phyloP scores from a whole-genome alignment of 345 rosid species.

The Litchi chinensis region DNA sequence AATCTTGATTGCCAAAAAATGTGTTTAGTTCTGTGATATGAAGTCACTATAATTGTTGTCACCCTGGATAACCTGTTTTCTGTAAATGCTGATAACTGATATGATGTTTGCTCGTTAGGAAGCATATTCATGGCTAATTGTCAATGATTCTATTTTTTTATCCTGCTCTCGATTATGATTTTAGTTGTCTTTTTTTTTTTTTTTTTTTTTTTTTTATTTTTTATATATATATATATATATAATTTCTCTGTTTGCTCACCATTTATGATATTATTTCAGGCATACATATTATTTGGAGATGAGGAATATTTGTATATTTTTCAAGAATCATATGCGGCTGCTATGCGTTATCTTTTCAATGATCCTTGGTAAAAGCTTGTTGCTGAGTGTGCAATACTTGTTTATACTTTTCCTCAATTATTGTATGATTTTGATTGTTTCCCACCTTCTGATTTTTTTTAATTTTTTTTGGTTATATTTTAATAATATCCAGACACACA shows the following conservation, averaged over 20 bases:
- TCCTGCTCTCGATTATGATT: not conserved
- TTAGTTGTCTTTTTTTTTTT: slow-evolving; percentile 10
- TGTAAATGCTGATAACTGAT: not conserved
- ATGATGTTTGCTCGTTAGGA: not conserved
- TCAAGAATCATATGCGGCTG: slow-evolving; percentile 94
- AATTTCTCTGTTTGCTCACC: not conserved
- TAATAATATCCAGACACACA: too few relatives aligned
- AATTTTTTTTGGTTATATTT: not conserved
- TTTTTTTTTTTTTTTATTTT: too few relatives aligned
- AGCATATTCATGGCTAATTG: not conserved
- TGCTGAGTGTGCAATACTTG: slow-evolving; percentile 29
- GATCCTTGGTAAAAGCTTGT: slow-evolving; percentile 89
- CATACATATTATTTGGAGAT: slow-evolving; percentile 90
- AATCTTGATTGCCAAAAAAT: not conserved
- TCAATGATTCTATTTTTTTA: not conserved
- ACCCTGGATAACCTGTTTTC: not conserved
- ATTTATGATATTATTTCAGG: slow-evolving; percentile 53
- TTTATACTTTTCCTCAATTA: slow-evolving; percentile 23
- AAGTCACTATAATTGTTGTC: not conserved
- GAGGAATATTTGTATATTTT: slow-evolving; percentile 91
- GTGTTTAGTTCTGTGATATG: not conserved
- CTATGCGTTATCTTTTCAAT: slow-evolving; percentile 82
- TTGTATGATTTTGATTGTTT: slow-evolving; percentile 4
- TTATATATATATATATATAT: too few relatives aligned
- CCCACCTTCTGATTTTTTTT: not conserved